Percentiles rank a stretch among this genome's conserved stretches.
phyloP scores from a whole-genome alignment of 192 early-diverging fungal genomes.

The Phycomyces blakesleeanus region DNA sequence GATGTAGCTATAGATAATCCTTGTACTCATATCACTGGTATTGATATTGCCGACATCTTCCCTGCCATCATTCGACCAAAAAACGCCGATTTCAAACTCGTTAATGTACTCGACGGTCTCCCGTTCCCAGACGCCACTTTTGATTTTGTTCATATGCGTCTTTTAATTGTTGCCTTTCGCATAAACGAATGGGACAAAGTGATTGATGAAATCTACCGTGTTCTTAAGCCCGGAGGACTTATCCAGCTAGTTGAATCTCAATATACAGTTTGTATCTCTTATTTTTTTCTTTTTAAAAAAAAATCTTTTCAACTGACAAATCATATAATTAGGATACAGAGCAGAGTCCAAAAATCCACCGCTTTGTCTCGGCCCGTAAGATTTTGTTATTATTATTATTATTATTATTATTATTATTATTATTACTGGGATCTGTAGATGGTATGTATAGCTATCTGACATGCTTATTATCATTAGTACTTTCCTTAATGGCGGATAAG shows the following conservation, averaged over 20 bases:
- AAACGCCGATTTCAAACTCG: conserved; percentile 31
- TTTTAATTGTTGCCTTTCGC: conserved; percentile 21
- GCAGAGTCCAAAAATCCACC: too few species aligned
- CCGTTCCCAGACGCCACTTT: conserved; percentile 24
- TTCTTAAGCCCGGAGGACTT: conserved; percentile 32
- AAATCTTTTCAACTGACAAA: background rate
- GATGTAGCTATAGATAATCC: conserved; percentile 38
- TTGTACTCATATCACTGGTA: conserved; percentile 16
- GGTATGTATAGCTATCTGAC: too few species aligned
- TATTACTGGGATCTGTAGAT: too few species aligned
- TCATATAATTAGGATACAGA: too few species aligned
- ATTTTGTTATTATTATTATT: too few species aligned
- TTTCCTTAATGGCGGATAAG: too few species aligned
- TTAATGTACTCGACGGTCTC: conserved; percentile 25
- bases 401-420: too few species aligned
- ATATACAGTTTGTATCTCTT: conserved; percentile 6
- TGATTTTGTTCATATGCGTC: conserved; percentile 36
- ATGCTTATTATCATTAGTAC: too few species aligned
- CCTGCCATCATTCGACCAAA: conserved; percentile 34
- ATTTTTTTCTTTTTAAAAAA: background rate
- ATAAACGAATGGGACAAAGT: conserved; percentile 20
- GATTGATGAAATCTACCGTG: conserved; percentile 20
- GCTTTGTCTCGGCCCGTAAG: too few species aligned
- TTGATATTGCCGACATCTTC: conserved; percentile 39
- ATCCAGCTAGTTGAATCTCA: conserved; percentile 22